Percentiles rank a stretch among this genome's conserved stretches.
Conservation (phyloP, 2,329 filamentous ascomycete genomes). For the Onygenales sp. region DNA sequence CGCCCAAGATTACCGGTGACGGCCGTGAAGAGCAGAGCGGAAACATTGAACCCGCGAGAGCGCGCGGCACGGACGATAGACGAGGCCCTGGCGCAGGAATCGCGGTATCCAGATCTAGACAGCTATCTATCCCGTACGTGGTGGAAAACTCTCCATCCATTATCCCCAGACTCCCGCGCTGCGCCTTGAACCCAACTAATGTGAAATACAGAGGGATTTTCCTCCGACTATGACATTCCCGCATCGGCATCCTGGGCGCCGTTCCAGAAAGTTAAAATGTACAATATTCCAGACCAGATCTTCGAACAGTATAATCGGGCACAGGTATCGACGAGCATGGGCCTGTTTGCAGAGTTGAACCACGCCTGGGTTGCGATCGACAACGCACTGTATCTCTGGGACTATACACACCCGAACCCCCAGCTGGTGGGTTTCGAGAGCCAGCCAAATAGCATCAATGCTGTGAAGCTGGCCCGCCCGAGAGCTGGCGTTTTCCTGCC, state of each 20-base stretch:
- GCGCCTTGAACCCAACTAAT: background rate
- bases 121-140: conserved; percentile 76
- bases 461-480: conserved; percentile 79
- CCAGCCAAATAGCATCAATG: conserved; percentile 75
- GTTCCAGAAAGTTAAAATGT: conserved; percentile 77
- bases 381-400: conserved; percentile 93
- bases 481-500: conserved; percentile 79
- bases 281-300: conserved; percentile 83
- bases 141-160: background rate
- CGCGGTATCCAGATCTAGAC: conserved; percentile 79
- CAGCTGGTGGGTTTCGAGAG: conserved; percentile 90
- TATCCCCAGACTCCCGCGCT: no score
- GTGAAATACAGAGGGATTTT: conserved; percentile 60
- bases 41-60: conserved; percentile 58
- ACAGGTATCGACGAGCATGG: conserved; percentile 85
- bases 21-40: conserved; percentile 36
- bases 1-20: conserved; percentile 11
- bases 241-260: conserved; percentile 64
- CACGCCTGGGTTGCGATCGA: conserved; percentile 96
- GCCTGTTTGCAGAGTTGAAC: conserved; percentile 85
- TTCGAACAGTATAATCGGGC: conserved; percentile 87
- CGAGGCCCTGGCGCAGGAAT: conserved; percentile 63
- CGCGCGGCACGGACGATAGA: conserved; percentile 80
- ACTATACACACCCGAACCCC: conserved; percentile 87
- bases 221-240: conserved; percentile 82